Percentiles rank a stretch among this genome's conserved stretches.
These are phyloP conservation scores for Powellomyces hirtus DNA, from an alignment of 192 early-diverging fungal species.

Conservation along the genomic window DNA sequence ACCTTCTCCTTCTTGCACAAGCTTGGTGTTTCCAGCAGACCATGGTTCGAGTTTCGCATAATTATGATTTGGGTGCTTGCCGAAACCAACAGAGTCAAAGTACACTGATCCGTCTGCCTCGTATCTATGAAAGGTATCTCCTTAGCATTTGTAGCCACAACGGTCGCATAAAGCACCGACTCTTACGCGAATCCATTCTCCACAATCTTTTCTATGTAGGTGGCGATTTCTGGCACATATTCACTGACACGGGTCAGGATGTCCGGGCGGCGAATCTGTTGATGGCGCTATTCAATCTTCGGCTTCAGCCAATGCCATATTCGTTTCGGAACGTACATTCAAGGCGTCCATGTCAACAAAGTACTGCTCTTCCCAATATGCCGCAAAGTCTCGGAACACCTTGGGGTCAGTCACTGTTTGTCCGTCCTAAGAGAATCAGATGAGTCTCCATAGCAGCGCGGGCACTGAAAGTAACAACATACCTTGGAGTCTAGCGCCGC, in stretches of 20 bases:
- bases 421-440: slow-evolving; percentile 48
- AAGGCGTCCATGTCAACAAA: slow-evolving; percentile 91
- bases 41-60: slow-evolving; percentile 95
- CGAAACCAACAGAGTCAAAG: slow-evolving; percentile 87
- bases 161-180: background rate
- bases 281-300: too few species aligned
- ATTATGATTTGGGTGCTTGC: slow-evolving; percentile 75
- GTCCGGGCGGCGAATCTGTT: slow-evolving; percentile 74
- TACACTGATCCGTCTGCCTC: slow-evolving; percentile 89
- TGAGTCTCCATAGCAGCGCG: background rate
- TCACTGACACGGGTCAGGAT: slow-evolving; percentile 92
- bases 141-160: too few species aligned
- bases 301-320: background rate
- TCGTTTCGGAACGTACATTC: slow-evolving; percentile 53
- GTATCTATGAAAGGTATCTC: slow-evolving; percentile 52
- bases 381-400: slow-evolving; percentile 89
- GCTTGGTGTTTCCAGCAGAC: slow-evolving; percentile 75
- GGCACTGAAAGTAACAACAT: background rate
- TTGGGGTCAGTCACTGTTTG: slow-evolving; percentile 78
- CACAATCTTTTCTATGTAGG: slow-evolving; percentile 88
- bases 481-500: slow-evolving; percentile 19
- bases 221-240: slow-evolving; percentile 92
- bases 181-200: slow-evolving; percentile 83
- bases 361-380: slow-evolving; percentile 91
- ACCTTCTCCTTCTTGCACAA: slow-evolving; percentile 92